phyloP scores from a whole-genome alignment of 805 yeast genomes.

The Metschnikowia continentalis region DNA sequence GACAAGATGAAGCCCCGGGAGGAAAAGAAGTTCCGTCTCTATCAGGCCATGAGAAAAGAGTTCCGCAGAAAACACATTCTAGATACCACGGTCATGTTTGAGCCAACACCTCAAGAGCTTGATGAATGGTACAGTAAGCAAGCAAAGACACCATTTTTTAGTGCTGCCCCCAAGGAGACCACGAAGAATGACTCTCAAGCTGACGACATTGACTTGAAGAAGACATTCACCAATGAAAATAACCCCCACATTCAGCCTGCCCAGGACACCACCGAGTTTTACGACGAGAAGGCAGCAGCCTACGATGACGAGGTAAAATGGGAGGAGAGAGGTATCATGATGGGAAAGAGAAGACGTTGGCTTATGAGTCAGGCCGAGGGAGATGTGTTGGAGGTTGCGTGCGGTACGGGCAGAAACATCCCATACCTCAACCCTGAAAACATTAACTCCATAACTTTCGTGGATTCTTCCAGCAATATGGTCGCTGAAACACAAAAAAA shows the following conservation, averaged over 20 bases:
- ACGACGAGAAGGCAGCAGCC: slow-evolving; percentile 69
- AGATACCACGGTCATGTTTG: slow-evolving; percentile 31
- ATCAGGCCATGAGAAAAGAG: slow-evolving; percentile 50
- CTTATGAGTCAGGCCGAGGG: slow-evolving; percentile 74
- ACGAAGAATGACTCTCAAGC: slow-evolving; percentile 14
- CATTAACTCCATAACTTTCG: slow-evolving; percentile 71
- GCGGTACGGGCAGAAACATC: slow-evolving; percentile 94
- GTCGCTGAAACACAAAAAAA: slow-evolving; percentile 73
- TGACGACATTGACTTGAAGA: background rate
- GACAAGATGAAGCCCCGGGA: slow-evolving; percentile 65
- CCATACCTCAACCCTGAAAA: slow-evolving; percentile 55
- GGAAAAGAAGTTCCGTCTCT: slow-evolving; percentile 53
- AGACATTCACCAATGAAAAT: slow-evolving; percentile 31
- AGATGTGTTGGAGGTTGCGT: slow-evolving; percentile 89
- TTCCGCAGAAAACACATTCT: slow-evolving; percentile 37
- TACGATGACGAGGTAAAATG: slow-evolving; percentile 78
- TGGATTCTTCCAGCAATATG: slow-evolving; percentile 86
- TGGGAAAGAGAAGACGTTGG: slow-evolving; percentile 71
- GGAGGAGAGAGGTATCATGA: slow-evolving; percentile 60
- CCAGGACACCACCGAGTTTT: slow-evolving; percentile 76
- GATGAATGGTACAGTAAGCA: slow-evolving; percentile 39
- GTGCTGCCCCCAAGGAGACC: slow-evolving; percentile 22
- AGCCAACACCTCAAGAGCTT: slow-evolving; percentile 40
- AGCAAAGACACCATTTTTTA: slow-evolving; percentile 21
- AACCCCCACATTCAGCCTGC: slow-evolving; percentile 55